Evolutionary conservation across 495 filamentous ascomycete genomes (phyloP).

Genomic region (Lineolata rhizophorae): DNA sequence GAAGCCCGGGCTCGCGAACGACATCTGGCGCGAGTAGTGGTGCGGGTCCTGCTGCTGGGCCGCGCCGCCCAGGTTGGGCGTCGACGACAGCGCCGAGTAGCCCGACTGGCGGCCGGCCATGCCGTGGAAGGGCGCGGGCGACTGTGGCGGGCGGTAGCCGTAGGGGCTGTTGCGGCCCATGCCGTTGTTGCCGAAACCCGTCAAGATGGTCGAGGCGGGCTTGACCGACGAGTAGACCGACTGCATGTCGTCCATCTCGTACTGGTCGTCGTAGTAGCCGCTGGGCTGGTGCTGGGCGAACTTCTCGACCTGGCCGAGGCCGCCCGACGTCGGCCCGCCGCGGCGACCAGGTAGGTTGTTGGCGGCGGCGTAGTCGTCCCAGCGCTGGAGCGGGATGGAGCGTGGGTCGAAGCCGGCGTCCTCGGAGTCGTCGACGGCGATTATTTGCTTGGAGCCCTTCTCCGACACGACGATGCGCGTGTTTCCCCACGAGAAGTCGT

Average conservation of each 20-base stretch:
- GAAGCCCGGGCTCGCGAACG: slow-evolving; percentile 6
- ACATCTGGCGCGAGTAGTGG: slow-evolving; percentile 26
- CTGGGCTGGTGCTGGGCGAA: slow-evolving; percentile 21
- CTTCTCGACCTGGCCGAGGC: too few relatives aligned
- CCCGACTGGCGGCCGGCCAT: slow-evolving; percentile 3
- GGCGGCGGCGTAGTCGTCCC: slow-evolving; percentile 88
- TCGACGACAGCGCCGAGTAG: slow-evolving; percentile 23
- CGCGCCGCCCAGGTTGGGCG: slow-evolving; percentile 33
- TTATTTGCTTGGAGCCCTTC: slow-evolving; percentile 67
- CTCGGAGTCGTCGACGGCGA: slow-evolving; percentile 50
- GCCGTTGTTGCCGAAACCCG: slow-evolving; percentile 39
- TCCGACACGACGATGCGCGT: slow-evolving; percentile 93
- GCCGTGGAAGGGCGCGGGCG: neutral
- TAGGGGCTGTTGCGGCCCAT: slow-evolving; percentile 12
- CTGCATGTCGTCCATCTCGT: slow-evolving; percentile 96
- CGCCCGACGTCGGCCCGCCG: slow-evolving; percentile 28
- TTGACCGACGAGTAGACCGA: slow-evolving; percentile 88
- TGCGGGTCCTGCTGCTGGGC: slow-evolving; percentile 17
- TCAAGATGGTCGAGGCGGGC: slow-evolving; percentile 78
- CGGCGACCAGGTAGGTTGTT: slow-evolving; percentile 87
- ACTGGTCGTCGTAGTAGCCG: slow-evolving; percentile 39
- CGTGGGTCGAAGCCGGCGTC: slow-evolving; percentile 79
- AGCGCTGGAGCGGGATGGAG: slow-evolving; percentile 81
- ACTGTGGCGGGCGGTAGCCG: slow-evolving; percentile 1
- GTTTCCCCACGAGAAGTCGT: slow-evolving; percentile 96